Evolutionary conservation across 2,329 filamentous ascomycete species (phyloP).

Genomic region (Alternaria brassicae): DNA sequence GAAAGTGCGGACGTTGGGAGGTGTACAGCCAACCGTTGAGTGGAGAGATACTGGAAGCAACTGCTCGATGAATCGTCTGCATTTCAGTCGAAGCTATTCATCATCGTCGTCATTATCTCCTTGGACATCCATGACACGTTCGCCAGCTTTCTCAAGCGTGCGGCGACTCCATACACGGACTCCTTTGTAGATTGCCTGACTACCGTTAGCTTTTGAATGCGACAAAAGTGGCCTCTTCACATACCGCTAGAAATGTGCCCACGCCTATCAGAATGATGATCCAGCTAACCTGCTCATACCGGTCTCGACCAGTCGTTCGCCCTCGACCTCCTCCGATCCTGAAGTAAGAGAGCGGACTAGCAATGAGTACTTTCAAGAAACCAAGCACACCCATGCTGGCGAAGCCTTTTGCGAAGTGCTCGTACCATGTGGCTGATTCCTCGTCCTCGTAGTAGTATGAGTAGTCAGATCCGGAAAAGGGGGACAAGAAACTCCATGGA

Average conservation of each 20-base stretch:
- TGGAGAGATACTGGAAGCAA: background rate
- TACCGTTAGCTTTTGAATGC: slow-evolving; percentile 15
- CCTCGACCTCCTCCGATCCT: slow-evolving; percentile 67
- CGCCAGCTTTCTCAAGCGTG: slow-evolving; percentile 77
- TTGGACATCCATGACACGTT: slow-evolving; percentile 83
- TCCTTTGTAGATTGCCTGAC: slow-evolving; percentile 78
- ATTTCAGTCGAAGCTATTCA: slow-evolving; percentile 40
- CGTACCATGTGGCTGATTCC: slow-evolving; percentile 67
- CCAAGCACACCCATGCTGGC: slow-evolving; percentile 89
- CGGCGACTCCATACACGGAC: slow-evolving; percentile 76
- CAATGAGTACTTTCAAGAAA: slow-evolving; percentile 79
- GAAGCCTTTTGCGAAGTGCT: slow-evolving; percentile 88
- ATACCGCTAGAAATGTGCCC: slow-evolving; percentile 76
- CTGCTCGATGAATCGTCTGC: background rate
- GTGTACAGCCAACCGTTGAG: background rate
- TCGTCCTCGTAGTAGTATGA: slow-evolving; percentile 43
- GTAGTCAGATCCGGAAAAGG: slow-evolving; percentile 35
- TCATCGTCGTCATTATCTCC: slow-evolving; percentile 63
- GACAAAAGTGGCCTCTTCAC: slow-evolving; percentile 42
- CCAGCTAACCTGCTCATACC: slow-evolving; percentile 80
- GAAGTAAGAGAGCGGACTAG: slow-evolving; percentile 78
- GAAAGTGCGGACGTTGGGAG: slow-evolving; percentile 72
- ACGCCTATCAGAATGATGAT: slow-evolving; percentile 81
- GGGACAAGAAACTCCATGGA: slow-evolving; percentile 60
- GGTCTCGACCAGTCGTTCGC: slow-evolving; percentile 73